Base-by-base conservation (phyloP, 1,284 basidiomycete species). In the Rhodotorula sp. region DNA sequence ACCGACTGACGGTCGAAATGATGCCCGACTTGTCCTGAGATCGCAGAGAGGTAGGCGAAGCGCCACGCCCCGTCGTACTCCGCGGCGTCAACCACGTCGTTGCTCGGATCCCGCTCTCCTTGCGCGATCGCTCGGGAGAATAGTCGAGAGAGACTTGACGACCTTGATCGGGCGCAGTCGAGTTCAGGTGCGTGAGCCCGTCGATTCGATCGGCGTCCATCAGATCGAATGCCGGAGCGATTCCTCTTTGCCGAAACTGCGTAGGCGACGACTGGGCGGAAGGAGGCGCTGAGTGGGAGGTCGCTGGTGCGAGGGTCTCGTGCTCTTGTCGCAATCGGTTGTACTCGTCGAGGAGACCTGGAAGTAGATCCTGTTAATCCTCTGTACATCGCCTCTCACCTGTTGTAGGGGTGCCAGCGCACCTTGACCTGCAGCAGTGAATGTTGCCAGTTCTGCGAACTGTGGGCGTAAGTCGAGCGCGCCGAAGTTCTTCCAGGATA, bases 291-390 rank as follows among this genome's bases (percentile, higher is more conserved):
- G 38, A 21, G 28, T 21, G 31, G 57, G 23, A 15, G 62, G 26
- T 7, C 21, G 66, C 38, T 57, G 58, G 72, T 45, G 64, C 62
- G 73, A 81, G 71, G 77, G 81, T 70, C 71, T 81, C 64, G 48
- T 78, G 73, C 50, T 79, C 74, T 77, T 80, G 7, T 82, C 83
- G 58, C 70, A 72, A 14, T 70, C 78, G 16, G 79, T 64, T 61
- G 50, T 69, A 81, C 50, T 81, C 74, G 0, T 89, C 87, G 8
- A 91, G 82, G 16, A 88, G 85, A 5, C 87, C 69, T 71, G 45
- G 19, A 14, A 28, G 21, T 5, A 59, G 12, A 43, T 43, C 4
- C 4, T 5, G 47, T 38, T 0, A 47, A 28, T 5, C 0, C 21
- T 14, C 10, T 23, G 1, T 14, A 16, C 23, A 34, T 34, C 15